phyloP scores from a whole-genome alignment of 164 flowering plant species.

The Echeveria elegans region DNA sequence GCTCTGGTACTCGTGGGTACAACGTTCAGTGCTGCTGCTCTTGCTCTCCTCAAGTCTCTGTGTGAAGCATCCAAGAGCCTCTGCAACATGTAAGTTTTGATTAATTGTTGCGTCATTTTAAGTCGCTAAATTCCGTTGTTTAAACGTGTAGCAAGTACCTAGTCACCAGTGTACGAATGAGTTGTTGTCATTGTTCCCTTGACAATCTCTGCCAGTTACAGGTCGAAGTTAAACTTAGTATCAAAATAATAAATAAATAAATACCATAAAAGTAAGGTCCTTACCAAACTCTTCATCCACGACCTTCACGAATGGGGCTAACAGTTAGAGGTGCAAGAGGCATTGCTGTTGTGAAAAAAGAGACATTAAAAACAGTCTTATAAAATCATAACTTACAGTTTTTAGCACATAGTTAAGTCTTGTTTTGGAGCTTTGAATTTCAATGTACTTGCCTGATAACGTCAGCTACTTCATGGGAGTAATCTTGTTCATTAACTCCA shows the following conservation, averaged over 20 bases:
- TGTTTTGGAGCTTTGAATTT: background rate
- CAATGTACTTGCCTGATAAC: conserved; percentile 44
- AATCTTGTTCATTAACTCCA: conserved; percentile 88
- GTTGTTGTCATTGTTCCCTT: conserved; percentile 99
- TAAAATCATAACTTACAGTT: background rate
- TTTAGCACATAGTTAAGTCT: background rate
- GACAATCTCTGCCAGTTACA: conserved; percentile 56
- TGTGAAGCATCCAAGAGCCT: conserved; percentile 96
- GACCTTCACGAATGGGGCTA: conserved; percentile 93
- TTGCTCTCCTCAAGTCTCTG: conserved; percentile 89
- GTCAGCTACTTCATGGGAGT: conserved; percentile 65
- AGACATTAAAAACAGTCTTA: background rate
- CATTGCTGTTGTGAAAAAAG: conserved; percentile 53
- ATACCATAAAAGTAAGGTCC: background rate
- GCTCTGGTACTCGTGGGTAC: conserved; percentile 99
- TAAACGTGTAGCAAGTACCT: conserved; percentile 33
- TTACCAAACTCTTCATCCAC: conserved; percentile 89
- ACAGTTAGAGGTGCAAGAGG: conserved; percentile 98
- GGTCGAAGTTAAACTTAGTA: background rate
- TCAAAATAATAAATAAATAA: background rate
- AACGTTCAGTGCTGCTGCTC: conserved; percentile 94
- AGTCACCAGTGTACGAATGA: conserved; percentile 96
- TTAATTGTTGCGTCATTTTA: background rate
- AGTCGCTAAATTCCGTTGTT: background rate
- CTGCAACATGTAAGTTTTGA: conserved; percentile 25